Evolutionary conservation across 169 alveolate genomes (phyloP), one percentile per base, ranked within the genome.

Genomic region (Perkinsus olseni): DNA sequence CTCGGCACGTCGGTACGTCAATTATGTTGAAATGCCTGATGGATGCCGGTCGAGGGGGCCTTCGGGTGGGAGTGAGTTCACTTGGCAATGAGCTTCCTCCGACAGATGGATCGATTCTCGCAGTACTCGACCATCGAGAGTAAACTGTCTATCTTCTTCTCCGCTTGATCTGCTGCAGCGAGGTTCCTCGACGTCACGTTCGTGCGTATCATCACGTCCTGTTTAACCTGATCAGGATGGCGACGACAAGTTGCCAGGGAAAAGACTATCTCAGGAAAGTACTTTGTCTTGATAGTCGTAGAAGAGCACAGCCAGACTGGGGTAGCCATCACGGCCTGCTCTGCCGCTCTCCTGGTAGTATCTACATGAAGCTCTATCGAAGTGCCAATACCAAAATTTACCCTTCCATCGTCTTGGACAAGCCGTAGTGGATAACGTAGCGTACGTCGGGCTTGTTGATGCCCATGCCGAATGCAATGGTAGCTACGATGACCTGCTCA

Each of bases 401-500:
- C 93, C 93, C 38, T 34, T 98, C 99, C 91, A 98, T 95, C 36
- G 99, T 96, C 62, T 97, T 97, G 4, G 99, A 99, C 95, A 99
- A 96, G 31, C 98, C 97, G 92, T 97, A 96, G 96, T 99, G 99
- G 93, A 99, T 98, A 36, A 99, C 99, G 92, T 97, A 97, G 39
- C 99, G 95, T 17, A 99, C 99, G 95, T 99, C 99, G 31, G 99
- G 95, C 93, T 99, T 99, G 96, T 99, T 99, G n/a, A 99, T 98
- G 62, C 99, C 99, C 99, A 99, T 99, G 10, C 99, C 99, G 95
- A 99, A 99, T 0, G 99, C 99, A 37, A 98, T 98, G n/a, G 99
- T 99, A 21, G 99, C 99, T n/a, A 98, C 99, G 74, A 98, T 97
- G 8, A 98, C 98, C 38, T 98, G 96, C 28, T 24, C 28, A 28